phyloP scores from a whole-genome alignment of 495 filamentous ascomycete genomes.

The Penicillium nucicola region DNA sequence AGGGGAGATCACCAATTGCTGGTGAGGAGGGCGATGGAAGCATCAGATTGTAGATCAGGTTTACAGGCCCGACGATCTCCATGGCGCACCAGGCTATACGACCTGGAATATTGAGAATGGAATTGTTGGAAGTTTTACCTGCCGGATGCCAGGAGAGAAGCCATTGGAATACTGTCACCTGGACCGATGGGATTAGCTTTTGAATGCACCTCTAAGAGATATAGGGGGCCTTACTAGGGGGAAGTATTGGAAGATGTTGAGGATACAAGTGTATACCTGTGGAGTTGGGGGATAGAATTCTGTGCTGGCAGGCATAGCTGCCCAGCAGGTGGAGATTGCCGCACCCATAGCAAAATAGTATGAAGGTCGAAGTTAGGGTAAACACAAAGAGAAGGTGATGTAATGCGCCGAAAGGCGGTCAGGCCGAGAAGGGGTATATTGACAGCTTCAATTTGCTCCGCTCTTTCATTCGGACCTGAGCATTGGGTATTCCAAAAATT shows the following conservation, averaged over 20 bases:
- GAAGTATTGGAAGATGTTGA: constrained; percentile 51
- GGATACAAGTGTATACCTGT: constrained; percentile 44
- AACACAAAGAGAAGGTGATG: neutral
- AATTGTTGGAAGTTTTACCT: constrained; percentile 79
- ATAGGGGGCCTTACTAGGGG: constrained; percentile 32
- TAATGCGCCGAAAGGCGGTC: neutral
- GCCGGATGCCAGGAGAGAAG: constrained; percentile 59
- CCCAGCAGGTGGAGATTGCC: constrained; percentile 15
- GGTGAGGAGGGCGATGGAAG: constrained; percentile 44
- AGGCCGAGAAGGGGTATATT: neutral
- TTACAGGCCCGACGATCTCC: constrained; percentile 76
- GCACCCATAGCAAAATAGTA: constrained; percentile 19
- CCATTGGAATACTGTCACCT: constrained; percentile 65
- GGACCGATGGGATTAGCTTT: neutral
- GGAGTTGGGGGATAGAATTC: constrained; percentile 52
- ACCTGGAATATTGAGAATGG: constrained; percentile 81
- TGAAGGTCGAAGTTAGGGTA: neutral
- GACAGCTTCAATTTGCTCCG: too few species aligned
- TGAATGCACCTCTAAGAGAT: neutral
- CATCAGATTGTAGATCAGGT: constrained; percentile 72
- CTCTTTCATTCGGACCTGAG: too few species aligned
- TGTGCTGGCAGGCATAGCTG: constrained; percentile 15
- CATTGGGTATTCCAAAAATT: too few species aligned
- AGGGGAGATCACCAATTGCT: constrained; percentile 19
- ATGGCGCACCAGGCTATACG: constrained; percentile 81